Evolutionary conservation across 176 grass and related monocot genomes (phyloP).

Genomic region (Oryza punctata): DNA sequence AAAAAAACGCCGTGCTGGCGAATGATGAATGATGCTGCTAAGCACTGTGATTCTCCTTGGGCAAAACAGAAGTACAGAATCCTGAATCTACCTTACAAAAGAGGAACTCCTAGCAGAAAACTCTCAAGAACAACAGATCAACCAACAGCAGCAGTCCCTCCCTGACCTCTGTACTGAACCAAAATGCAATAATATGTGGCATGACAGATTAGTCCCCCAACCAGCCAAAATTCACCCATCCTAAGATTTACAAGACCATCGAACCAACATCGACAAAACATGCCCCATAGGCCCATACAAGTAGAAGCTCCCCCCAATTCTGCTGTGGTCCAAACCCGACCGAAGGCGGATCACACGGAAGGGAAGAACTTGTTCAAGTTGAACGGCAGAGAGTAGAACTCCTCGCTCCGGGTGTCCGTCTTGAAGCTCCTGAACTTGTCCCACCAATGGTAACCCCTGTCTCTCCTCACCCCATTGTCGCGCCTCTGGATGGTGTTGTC

Average conservation of each 20-base stretch:
- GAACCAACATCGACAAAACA: neutral
- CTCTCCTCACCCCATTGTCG: constrained; percentile 38
- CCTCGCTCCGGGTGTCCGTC: constrained; percentile 54
- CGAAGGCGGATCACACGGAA: constrained; percentile 23
- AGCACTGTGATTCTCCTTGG: neutral
- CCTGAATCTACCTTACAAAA: neutral
- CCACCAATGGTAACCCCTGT: constrained; percentile 67
- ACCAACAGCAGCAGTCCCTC: neutral
- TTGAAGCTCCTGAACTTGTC: constrained; percentile 56
- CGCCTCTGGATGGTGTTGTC: constrained; percentile 56
- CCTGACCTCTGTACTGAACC: neutral
- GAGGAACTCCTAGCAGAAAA: neutral
- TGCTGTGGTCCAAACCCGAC: neutral
- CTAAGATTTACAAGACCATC: neutral
- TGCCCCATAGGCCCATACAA: neutral
- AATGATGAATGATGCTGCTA: neutral
- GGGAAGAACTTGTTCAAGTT: constrained; percentile 69
- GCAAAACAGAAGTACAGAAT: neutral
- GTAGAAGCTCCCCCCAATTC: neutral
- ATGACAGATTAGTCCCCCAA: neutral
- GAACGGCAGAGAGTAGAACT: constrained; percentile 62
- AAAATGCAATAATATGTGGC: neutral
- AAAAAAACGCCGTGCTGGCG: no score
- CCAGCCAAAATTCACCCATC: constrained; percentile 5
- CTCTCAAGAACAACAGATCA: neutral